Evolutionary conservation across 169 alveolate species (phyloP), one percentile per base, ranked within the genome.

Genomic region (Eimeria necatrix): DNA sequence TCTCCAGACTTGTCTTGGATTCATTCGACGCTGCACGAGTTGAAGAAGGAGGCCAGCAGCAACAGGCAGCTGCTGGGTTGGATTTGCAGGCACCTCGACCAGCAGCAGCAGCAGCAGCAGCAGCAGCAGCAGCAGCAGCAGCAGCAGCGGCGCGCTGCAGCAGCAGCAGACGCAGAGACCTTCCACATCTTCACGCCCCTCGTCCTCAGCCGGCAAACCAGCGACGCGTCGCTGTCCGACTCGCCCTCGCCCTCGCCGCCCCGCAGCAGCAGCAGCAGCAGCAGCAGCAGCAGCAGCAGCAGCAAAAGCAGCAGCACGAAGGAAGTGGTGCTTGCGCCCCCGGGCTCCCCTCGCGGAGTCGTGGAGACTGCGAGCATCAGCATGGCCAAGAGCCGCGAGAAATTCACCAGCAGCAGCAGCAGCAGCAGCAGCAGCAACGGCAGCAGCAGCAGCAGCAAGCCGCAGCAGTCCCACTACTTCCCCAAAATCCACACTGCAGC

Each of bases 1-100:
- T n/a, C 53, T 18, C 61, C 87, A 9, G 87, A 76, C 56, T 76
- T 76, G 24, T 32, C 61, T 32, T 76, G 56, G n/a, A 76, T 76
- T 46, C 61, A 76, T 8, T 18, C 8, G 0, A 41, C 49, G 0
- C 12, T 76, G 0, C 59, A 76, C 26, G 87, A 48, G 5, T 5
- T 76, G n/a, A 76, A 76, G 18, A 26, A 60, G 49, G 87, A 76
- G 59, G 9, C 18, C 18, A 3, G n/a, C 8, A 48, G 26, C 61
- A 46, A 46, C 24, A 32, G 56, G 56, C 87, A 76, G 61, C 61
- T 76, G 22, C 61, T 76, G 22, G 56, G 64, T 1, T 76, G 59
- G 41, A 76, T 76, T 5, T 76, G 87, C 61, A 8, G 18, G 53
- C 12, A 68, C 78, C 78, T 68, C 46, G 78, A 68, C n/a, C 41